Conservation (phyloP, 2,329 filamentous ascomycete genomes). For the Fusarium phyllophilum region DNA sequence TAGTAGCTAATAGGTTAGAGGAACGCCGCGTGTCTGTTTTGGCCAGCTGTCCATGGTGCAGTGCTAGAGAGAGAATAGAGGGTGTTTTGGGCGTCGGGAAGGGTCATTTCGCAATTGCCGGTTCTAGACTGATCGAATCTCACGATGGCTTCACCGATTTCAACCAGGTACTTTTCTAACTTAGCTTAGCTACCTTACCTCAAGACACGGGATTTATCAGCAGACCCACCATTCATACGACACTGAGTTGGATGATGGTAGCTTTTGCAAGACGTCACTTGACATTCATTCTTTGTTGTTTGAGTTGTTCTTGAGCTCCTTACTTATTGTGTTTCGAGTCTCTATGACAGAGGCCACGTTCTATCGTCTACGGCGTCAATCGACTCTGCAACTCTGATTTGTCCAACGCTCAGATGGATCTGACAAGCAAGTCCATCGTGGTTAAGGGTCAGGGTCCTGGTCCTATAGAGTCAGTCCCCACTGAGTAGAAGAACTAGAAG, state of each 20-base stretch:
- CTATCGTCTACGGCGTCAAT: conserved; percentile 1
- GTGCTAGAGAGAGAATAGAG: conserved; percentile 25
- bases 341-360: background rate
- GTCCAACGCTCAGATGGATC: background rate
- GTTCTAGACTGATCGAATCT: conserved; percentile 32
- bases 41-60: conserved; percentile 21
- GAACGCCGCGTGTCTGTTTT: conserved; percentile 18
- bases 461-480: conserved; percentile 10
- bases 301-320: background rate
- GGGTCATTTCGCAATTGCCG: conserved; percentile 15
- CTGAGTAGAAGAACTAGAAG: conserved; percentile 18
- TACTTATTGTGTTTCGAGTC: background rate
- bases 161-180: background rate
- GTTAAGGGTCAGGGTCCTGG: conserved; percentile 5
- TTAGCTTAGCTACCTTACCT: background rate
- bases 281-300: background rate
- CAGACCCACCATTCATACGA: conserved; percentile 19
- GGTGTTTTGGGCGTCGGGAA: conserved; percentile 10
- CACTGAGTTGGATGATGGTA: background rate
- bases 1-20: conserved; percentile 22
- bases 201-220: conserved; percentile 21
- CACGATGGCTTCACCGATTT: conserved; percentile 35
- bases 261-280: conserved; percentile 2
- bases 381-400: conserved; percentile 23
- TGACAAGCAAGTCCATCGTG: background rate